These are phyloP conservation scores for Solanum ossicruentum DNA, from an alignment of 257 asterid species.

Conservation along the genomic window DNA sequence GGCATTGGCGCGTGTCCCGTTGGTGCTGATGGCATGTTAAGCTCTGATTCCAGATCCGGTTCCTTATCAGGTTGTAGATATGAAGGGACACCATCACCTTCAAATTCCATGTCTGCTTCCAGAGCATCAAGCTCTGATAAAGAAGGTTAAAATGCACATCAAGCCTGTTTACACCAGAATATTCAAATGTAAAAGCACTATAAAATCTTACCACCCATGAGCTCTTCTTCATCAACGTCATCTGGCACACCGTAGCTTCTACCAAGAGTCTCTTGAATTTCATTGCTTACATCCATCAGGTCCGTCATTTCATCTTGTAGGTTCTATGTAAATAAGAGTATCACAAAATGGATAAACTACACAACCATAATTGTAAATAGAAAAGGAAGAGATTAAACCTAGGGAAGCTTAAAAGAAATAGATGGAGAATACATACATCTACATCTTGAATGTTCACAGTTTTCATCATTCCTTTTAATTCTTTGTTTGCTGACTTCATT, in stretches of 20 bases:
- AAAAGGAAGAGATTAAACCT: background rate
- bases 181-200: background rate
- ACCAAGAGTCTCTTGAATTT: conserved; percentile 96
- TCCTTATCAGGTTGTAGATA: conserved; percentile 85
- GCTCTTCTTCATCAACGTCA: conserved; percentile 91
- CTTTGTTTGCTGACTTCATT: conserved; percentile 87
- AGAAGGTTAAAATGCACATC: background rate
- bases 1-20: conserved; percentile 41
- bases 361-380: background rate
- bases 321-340: conserved; percentile 22
- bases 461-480: conserved; percentile 98
- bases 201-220: conserved; percentile 72
- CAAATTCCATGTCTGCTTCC: conserved; percentile 85
- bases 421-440: conserved; percentile 48
- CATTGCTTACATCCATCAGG: conserved; percentile 96
- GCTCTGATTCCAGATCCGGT: conserved; percentile 65
- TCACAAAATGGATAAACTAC: background rate
- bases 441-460: conserved; percentile 95
- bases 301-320: conserved; percentile 99
- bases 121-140: conserved; percentile 88
- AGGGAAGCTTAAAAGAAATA: background rate
- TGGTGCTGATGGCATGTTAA: conserved; percentile 90
- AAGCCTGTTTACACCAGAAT: background rate
- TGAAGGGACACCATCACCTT: conserved; percentile 77
- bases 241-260: conserved; percentile 93